Conservation (phyloP, 495 filamentous ascomycete species). For the Podospora didyma region DNA sequence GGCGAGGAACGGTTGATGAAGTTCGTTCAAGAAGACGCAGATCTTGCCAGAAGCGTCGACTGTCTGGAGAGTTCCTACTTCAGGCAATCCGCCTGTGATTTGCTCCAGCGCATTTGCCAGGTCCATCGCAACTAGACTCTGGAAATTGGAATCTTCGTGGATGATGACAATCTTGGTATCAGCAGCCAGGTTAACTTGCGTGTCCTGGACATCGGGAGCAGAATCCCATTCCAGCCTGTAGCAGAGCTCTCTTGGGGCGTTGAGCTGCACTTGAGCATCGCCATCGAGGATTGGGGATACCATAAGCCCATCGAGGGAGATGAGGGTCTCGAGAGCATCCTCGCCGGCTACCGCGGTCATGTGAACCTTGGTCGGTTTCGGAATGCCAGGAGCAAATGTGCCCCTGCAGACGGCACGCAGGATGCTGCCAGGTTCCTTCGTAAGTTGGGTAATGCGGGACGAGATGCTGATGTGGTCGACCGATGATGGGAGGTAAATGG, state of each 20-base stretch:
- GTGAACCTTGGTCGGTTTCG: constrained; percentile 33
- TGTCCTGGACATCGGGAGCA: constrained; percentile 28
- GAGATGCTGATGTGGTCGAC: constrained; percentile 36
- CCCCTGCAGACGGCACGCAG: constrained; percentile 36
- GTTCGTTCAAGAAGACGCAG: constrained; percentile 39
- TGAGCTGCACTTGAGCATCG: constrained; percentile 22
- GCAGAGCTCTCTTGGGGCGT: constrained; percentile 36
- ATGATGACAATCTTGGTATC: constrained; percentile 41
- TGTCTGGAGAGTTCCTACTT: constrained; percentile 27
- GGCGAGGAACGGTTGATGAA: constrained; percentile 40
- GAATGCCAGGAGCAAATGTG: constrained; percentile 20
- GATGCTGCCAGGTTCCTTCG: constrained; percentile 22
- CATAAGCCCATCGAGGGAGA: constrained; percentile 34
- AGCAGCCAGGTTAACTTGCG: constrained; percentile 9
- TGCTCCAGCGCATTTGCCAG: constrained; percentile 39
- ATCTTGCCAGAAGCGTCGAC: constrained; percentile 32
- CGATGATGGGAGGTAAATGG: constrained; percentile 41
- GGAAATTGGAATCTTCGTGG: constrained; percentile 39
- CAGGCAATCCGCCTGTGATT: constrained; percentile 32
- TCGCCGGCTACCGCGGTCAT: constrained; percentile 28
- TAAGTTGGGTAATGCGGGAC: constrained; percentile 19
- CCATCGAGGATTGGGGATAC: constrained; percentile 39
- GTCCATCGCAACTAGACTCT: constrained; percentile 39
- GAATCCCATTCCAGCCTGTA: constrained; percentile 54
- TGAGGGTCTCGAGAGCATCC: constrained; percentile 28